These are phyloP conservation scores for Ascosphaera apis DNA, from an alignment of 2,329 filamentous ascomycete species.

Conservation along the genomic window DNA sequence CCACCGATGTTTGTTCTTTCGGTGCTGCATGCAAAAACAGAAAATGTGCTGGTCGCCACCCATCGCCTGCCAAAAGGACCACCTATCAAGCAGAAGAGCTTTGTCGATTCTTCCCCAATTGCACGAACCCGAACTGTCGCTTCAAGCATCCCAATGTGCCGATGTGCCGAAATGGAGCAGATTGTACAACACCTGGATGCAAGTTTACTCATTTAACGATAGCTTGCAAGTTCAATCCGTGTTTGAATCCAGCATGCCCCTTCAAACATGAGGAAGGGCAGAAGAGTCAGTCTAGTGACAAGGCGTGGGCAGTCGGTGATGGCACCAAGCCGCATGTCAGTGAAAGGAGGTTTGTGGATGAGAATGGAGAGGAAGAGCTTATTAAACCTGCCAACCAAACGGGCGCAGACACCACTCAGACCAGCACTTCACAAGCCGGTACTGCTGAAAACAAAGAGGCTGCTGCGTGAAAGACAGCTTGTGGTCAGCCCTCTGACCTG, in stretches of 20 bases:
- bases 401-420: no score
- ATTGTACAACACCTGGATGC: slow-evolving; percentile 61
- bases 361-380: slow-evolving; percentile 42
- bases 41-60: slow-evolving; percentile 81
- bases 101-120: slow-evolving; percentile 82
- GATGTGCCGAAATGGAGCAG: slow-evolving; percentile 71
- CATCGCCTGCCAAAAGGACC: slow-evolving; percentile 61
- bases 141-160: slow-evolving; percentile 80
- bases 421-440: no score
- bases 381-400: slow-evolving; percentile 35
- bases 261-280: slow-evolving; percentile 88
- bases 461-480: no score
- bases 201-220: slow-evolving; percentile 73
- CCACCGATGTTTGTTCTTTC: slow-evolving; percentile 58
- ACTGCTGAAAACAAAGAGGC: no score
- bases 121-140: slow-evolving; percentile 64
- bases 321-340: slow-evolving; percentile 42
- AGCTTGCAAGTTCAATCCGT: slow-evolving; percentile 77
- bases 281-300: slow-evolving; percentile 61
- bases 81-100: slow-evolving; percentile 64
- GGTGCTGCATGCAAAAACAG: slow-evolving; percentile 86
- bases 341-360: slow-evolving; percentile 68
- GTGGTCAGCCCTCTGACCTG: no score
- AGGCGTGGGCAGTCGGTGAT: slow-evolving; percentile 60
- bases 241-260: slow-evolving; percentile 64